Conservation (phyloP, 1,284 basidiomycete genomes). For the Phaffia rhodozyma region DNA sequence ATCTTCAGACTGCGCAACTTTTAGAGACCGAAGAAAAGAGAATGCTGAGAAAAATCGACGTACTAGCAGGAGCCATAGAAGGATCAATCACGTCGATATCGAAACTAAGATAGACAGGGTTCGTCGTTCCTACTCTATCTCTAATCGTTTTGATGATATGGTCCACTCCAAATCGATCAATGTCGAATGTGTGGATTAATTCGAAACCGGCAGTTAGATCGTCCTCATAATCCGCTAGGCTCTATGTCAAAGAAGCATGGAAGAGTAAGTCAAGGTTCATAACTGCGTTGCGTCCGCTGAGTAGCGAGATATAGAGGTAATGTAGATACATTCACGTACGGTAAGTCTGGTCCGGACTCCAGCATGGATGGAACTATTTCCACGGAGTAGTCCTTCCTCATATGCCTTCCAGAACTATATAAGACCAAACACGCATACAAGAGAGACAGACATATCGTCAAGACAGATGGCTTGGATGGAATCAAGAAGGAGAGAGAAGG, state of each 20-base stretch:
- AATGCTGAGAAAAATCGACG: not conserved
- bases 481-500: not conserved
- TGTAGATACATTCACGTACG: not conserved
- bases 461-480: not conserved
- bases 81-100: slow-evolving; percentile 35
- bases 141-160: slow-evolving; percentile 34
- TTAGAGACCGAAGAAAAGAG: not conserved
- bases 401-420: slow-evolving; percentile 35
- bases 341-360: slow-evolving; percentile 29
- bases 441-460: too few relatives aligned
- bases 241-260: slow-evolving; percentile 12
- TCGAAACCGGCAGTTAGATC: slow-evolving; percentile 37
- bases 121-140: slow-evolving; percentile 27
- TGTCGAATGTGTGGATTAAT: slow-evolving; percentile 34
- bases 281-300: too few relatives aligned
- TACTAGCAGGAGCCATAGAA: slow-evolving; percentile 26
- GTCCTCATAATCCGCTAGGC: slow-evolving; percentile 26
- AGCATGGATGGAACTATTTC: slow-evolving; percentile 48
- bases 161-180: slow-evolving; percentile 37
- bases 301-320: slow-evolving; percentile 15
- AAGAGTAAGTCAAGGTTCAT: too few relatives aligned
- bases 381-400: slow-evolving; percentile 34
- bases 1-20: not conserved
- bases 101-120: slow-evolving; percentile 29
- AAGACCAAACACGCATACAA: not conserved